Conservation (phyloP, 805 yeast species). For the Yamadazyma olivae region DNA sequence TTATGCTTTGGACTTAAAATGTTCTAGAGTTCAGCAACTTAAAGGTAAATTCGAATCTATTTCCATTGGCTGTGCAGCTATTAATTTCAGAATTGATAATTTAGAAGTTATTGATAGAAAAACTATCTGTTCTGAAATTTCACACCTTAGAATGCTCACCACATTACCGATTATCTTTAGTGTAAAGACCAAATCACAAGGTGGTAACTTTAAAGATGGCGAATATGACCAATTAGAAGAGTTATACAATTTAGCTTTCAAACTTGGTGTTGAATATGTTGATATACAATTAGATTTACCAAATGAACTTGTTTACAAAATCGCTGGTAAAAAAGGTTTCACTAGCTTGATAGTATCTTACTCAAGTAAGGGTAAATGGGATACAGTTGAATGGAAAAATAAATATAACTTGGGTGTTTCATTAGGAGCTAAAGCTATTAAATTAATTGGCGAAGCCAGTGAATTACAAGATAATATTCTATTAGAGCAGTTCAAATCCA, state of each 20-base stretch:
- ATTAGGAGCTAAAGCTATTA: slow-evolving; percentile 68
- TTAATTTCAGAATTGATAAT: slow-evolving; percentile 79
- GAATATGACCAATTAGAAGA: slow-evolving; percentile 45
- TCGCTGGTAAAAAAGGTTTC: slow-evolving; percentile 51
- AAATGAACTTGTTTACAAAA: slow-evolving; percentile 46
- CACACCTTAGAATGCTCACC: slow-evolving; percentile 60
- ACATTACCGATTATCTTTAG: slow-evolving; percentile 79
- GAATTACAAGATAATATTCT: slow-evolving; percentile 62
- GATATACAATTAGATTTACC: slow-evolving; percentile 79
- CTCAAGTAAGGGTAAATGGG: slow-evolving; percentile 62
- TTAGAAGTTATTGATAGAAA: slow-evolving; percentile 47
- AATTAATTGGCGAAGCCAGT: slow-evolving; percentile 78
- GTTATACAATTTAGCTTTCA: slow-evolving; percentile 61
- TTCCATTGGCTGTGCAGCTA: slow-evolving; percentile 71
- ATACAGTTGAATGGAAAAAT: slow-evolving; percentile 67
- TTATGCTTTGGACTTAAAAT: slow-evolving; percentile 70
- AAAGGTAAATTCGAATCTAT: slow-evolving; percentile 49
- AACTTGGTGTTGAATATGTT: slow-evolving; percentile 74
- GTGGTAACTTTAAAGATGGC: slow-evolving; percentile 73
- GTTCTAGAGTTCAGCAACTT: slow-evolving; percentile 51
- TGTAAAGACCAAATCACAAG: slow-evolving; percentile 73
- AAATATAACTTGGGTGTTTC: slow-evolving; percentile 65
- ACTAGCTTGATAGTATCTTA: slow-evolving; percentile 79
- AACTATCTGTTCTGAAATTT: slow-evolving; percentile 73
- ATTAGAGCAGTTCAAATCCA: slow-evolving; percentile 65